A percentile compares a stretch with the other conserved stretches of the same genome.
phyloP scores from a whole-genome alignment of 257 asterid species.

The Paraleonurus japonicus region DNA sequence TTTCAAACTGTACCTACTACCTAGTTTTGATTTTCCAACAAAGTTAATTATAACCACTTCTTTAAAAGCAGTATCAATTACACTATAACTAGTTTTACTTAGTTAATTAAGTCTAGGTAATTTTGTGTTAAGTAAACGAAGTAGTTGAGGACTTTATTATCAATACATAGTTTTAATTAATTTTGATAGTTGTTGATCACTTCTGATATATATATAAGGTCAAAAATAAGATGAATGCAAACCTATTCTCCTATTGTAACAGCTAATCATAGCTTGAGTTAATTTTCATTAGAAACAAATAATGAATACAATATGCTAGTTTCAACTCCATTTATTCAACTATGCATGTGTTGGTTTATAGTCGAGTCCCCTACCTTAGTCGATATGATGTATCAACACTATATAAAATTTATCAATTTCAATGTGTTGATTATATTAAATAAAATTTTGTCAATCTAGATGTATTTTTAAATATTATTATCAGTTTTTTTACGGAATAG shows the following conservation, averaged over 20 bases:
- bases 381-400: background rate
- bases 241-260: background rate
- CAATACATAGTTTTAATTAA: conserved; percentile 9
- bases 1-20: background rate
- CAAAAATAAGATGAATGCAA: background rate
- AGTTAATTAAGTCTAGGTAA: background rate
- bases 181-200: background rate
- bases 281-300: background rate
- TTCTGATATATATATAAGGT: background rate
- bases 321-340: background rate
- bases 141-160: background rate
- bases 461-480: no score
- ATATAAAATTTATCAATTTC: background rate
- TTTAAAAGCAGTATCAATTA: background rate
- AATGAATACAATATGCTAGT: background rate
- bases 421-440: background rate
- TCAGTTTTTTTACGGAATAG: no score
- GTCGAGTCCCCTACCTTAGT: background rate
- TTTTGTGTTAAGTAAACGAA: background rate
- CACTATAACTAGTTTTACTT: background rate
- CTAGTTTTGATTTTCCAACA: background rate
- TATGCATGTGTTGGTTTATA: conserved; percentile 4
- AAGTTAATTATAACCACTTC: background rate
- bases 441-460: no score
- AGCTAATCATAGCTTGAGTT: background rate